Evolutionary conservation across 139 green algal genomes (phyloP).

Genomic region (Chlorella sp.): DNA sequence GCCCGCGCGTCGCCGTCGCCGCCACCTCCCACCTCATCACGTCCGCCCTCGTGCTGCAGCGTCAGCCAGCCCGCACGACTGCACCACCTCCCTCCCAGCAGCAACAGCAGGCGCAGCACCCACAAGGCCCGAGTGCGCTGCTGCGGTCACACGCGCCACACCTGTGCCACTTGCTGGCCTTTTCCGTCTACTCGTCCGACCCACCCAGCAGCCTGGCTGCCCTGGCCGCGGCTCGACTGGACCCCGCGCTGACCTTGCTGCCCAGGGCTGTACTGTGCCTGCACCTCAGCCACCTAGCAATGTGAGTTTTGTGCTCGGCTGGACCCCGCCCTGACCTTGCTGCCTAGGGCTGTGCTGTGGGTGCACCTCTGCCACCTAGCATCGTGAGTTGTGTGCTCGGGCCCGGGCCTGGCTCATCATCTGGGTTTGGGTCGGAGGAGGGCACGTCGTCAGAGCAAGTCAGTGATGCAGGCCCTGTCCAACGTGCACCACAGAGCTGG

Average conservation of each 20-base stretch:
- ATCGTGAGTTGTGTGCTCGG: constrained; percentile 6
- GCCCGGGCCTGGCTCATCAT: no score
- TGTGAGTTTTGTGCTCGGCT: constrained; percentile 8
- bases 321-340: constrained; percentile 4
- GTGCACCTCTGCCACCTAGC: constrained; percentile 17
- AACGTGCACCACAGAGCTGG: no score
- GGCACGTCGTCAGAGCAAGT: no score
- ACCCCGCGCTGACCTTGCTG: constrained; percentile 6
- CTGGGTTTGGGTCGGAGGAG: no score
- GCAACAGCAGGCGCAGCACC: no score
- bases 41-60: no score
- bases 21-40: no score
- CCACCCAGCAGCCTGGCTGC: neutral
- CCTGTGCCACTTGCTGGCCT: constrained; percentile 29
- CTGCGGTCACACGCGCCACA: constrained; percentile 5
- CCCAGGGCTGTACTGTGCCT: constrained; percentile 15
- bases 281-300: constrained; percentile 16
- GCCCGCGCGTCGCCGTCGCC: no score
- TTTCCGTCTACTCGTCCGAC: constrained; percentile 15
- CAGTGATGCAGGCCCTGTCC: no score
- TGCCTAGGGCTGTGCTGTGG: constrained; percentile 14
- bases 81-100: no score
- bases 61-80: no score
- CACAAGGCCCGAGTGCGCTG: neutral
- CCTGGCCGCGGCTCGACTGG: neutral